phyloP scores from a whole-genome alignment of 176 grass and related monocot species.

The Aegilops sharonensis region DNA sequence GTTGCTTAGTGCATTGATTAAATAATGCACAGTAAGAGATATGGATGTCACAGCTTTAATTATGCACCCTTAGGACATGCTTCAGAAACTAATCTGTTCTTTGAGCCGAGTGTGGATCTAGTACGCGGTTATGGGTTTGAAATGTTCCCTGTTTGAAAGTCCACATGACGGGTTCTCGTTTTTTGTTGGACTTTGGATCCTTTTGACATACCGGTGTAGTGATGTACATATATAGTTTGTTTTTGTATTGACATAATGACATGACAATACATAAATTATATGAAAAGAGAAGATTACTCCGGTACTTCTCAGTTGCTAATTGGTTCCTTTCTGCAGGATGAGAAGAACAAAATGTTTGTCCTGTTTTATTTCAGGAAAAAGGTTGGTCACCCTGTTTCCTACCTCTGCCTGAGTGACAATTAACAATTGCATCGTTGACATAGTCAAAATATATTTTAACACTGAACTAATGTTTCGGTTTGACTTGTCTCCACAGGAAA shows the following conservation, averaged over 20 bases:
- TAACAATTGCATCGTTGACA: not conserved
- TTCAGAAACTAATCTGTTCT: not conserved
- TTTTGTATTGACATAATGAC: not conserved
- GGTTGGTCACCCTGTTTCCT: conserved; percentile 38
- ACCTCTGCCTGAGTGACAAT: not conserved
- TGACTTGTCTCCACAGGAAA: conserved; percentile 50
- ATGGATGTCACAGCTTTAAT: not conserved
- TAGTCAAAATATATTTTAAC: conserved; percentile 1
- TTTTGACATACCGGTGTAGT: not conserved
- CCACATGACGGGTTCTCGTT: not conserved
- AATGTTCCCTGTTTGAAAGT: not conserved
- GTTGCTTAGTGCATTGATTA: conserved; percentile 3
- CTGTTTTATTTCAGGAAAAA: conserved; percentile 90
- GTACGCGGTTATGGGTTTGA: not conserved
- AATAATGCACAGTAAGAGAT: not conserved
- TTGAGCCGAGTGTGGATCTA: not conserved
- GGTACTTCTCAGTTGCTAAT: conserved; percentile 8
- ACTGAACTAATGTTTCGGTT: not conserved
- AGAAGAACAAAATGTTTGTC: conserved; percentile 90
- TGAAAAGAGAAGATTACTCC: not conserved
- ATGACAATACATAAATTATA: not conserved
- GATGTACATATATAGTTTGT: not conserved
- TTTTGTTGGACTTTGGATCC: conserved; percentile 16
- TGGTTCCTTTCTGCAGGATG: conserved; percentile 59
- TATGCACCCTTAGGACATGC: not conserved